A percentile compares a stretch with the other conserved stretches of the same genome.
These are phyloP conservation scores for Paxillus involutus DNA, from an alignment of 768 basidiomycete genomes.

Conservation along the genomic window DNA sequence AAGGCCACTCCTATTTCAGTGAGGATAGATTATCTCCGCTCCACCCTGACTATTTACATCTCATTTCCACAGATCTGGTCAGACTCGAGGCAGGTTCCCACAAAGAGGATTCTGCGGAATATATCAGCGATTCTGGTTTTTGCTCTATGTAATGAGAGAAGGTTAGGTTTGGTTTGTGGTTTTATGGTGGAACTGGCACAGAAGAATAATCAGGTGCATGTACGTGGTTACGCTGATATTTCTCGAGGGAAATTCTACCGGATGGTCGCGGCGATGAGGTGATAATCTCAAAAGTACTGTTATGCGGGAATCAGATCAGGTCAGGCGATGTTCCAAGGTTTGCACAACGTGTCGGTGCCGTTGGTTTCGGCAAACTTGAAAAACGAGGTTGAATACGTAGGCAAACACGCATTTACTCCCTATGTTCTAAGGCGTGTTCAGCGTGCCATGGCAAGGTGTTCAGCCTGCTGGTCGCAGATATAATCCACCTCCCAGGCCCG, in stretches of 20 bases:
- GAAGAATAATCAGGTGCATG: conserved; percentile 6
- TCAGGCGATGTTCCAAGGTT: conserved; percentile 5
- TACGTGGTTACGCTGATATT: conserved; percentile 3
- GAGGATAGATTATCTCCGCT: conserved; percentile 22
- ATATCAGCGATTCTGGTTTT: conserved; percentile 50
- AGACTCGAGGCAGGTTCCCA: conserved; percentile 45
- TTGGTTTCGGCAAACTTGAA: conserved; percentile 7
- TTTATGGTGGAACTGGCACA: not conserved
- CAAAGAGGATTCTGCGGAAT: conserved; percentile 40
- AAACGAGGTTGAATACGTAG: conserved; percentile 32
- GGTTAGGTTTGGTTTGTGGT: not conserved
- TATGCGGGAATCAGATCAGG: conserved; percentile 14
- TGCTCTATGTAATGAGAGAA: conserved; percentile 34
- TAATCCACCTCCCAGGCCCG: conserved; percentile 17
- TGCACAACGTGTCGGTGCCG: conserved; percentile 29
- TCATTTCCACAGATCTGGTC: conserved; percentile 40
- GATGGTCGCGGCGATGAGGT: conserved; percentile 16
- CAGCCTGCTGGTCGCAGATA: conserved; percentile 30
- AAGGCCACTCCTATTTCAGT: conserved; percentile 69
- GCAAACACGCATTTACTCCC: conserved; percentile 21
- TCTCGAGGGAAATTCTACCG: conserved; percentile 9
- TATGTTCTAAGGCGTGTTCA: conserved; percentile 26
- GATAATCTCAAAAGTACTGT: conserved; percentile 7
- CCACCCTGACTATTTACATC: conserved; percentile 17
- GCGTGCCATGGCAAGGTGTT: conserved; percentile 31